Conservation (phyloP, 2,329 filamentous ascomycete genomes). For the Ophiostoma triangulosporum region DNA sequence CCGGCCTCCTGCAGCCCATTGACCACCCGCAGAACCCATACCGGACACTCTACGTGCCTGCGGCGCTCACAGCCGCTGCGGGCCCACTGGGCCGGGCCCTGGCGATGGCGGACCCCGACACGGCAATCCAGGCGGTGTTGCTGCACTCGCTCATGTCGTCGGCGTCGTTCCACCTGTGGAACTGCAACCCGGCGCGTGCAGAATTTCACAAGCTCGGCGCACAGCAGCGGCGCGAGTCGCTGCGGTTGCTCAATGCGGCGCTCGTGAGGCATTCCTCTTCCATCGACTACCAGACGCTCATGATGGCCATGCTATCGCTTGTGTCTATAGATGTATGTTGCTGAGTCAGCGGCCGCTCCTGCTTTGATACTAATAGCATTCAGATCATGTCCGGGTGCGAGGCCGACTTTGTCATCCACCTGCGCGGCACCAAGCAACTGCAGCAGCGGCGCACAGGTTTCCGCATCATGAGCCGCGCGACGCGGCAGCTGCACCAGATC, state of each 20-base stretch:
- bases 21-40: slow-evolving; percentile 7
- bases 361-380: not conserved
- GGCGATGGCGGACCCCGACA: not conserved
- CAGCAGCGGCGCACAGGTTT: not conserved
- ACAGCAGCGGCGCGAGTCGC: slow-evolving; percentile 1
- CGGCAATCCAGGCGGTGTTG: not conserved
- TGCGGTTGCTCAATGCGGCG: not conserved
- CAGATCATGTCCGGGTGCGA: slow-evolving; percentile 9
- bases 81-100: not conserved
- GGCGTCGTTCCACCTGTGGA: slow-evolving; percentile 8
- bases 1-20: slow-evolving; percentile 8
- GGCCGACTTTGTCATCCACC: slow-evolving; percentile 8
- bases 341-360: no score
- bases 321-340: slow-evolving; percentile 7
- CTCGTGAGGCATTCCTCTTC: not conserved
- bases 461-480: not conserved
- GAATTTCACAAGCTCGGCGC: slow-evolving; percentile 1
- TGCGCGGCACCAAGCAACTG: slow-evolving; percentile 6
- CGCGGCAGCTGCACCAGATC: slow-evolving; percentile 7
- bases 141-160: slow-evolving; percentile 6
- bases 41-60: slow-evolving; percentile 2
- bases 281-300: slow-evolving; percentile 2
- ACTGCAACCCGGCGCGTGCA: not conserved
- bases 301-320: slow-evolving; percentile 10
- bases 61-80: not conserved